Conservation (phyloP, 305 asterid genomes). For the Fraxinus albicans region DNA sequence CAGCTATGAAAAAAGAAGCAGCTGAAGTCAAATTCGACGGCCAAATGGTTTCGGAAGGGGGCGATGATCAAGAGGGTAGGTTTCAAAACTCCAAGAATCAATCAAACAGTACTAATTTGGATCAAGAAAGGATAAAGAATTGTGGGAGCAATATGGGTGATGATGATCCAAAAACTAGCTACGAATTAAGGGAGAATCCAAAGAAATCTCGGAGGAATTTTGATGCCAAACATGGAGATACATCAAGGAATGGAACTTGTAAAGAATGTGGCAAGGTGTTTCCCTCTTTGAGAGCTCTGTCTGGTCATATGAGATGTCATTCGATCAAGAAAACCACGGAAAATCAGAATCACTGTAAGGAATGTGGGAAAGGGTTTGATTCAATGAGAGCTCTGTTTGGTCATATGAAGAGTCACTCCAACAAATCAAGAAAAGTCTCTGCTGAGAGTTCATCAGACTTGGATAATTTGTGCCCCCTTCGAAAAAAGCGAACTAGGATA, state of each 20-base stretch:
- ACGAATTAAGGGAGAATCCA: slow-evolving; percentile 64
- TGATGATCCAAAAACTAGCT: slow-evolving; percentile 44
- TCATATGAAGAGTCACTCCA: slow-evolving; percentile 82
- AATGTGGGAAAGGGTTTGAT: slow-evolving; percentile 66
- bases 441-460: slow-evolving; percentile 41
- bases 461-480: slow-evolving; percentile 47
- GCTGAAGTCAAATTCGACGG: slow-evolving; percentile 27
- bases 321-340: slow-evolving; percentile 40
- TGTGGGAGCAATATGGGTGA: slow-evolving; percentile 19
- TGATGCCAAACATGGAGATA: slow-evolving; percentile 32
- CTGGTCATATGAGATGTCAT: slow-evolving; percentile 83
- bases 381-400: slow-evolving; percentile 78
- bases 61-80: slow-evolving; percentile 22
- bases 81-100: slow-evolving; percentile 17
- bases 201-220: slow-evolving; percentile 73
- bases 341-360: slow-evolving; percentile 49
- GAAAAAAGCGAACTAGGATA: slow-evolving; percentile 58
- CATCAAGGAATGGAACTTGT: slow-evolving; percentile 35
- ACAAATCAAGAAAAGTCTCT: slow-evolving; percentile 37
- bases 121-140: slow-evolving; percentile 34
- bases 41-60: slow-evolving; percentile 26
- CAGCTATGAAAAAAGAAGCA: slow-evolving; percentile 52
- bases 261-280: slow-evolving; percentile 64
- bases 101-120: slow-evolving; percentile 26
- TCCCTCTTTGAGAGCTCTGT: slow-evolving; percentile 59